phyloP scores from a whole-genome alignment of 768 basidiomycete genomes.

The Psilocybe cubensis region DNA sequence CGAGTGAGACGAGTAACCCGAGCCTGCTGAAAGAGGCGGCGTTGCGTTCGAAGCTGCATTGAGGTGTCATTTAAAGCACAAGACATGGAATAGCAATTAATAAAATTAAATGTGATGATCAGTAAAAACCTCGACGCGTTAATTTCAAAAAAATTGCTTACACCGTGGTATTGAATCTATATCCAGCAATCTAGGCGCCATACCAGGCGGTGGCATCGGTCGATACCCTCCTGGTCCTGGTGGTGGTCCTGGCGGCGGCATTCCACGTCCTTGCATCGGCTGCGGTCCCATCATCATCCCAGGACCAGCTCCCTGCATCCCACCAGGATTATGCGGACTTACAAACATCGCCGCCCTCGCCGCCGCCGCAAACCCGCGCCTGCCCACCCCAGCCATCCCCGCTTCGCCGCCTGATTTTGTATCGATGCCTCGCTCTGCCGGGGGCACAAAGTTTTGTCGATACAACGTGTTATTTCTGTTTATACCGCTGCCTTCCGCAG shows the following conservation, averaged over 20 bases:
- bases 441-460: conserved; percentile 26
- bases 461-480: background rate
- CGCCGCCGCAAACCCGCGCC: conserved; percentile 82
- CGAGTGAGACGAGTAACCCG: conserved; percentile 48
- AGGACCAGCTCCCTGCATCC: background rate
- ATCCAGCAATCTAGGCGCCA: conserved; percentile 44
- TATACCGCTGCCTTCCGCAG: background rate
- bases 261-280: conserved; percentile 27
- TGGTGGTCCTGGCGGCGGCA: background rate
- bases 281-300: conserved; percentile 14
- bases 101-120: background rate
- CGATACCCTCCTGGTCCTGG: conserved; percentile 35
- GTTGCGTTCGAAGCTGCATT: conserved; percentile 35
- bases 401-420: conserved; percentile 79
- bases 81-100: conserved; percentile 18
- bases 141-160: conserved; percentile 34
- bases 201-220: background rate
- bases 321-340: conserved; percentile 8
- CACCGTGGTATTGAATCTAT: conserved; percentile 45
- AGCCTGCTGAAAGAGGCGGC: conserved; percentile 52
- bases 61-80: conserved; percentile 4
- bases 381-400: conserved; percentile 91
- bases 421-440: conserved; percentile 49
- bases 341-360: conserved; percentile 55
- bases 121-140: too few species aligned